Percentiles rank a stretch among this genome's conserved stretches.
phyloP scores from a whole-genome alignment of 2,329 filamentous ascomycete species.

The Akanthomyces lecanii region DNA sequence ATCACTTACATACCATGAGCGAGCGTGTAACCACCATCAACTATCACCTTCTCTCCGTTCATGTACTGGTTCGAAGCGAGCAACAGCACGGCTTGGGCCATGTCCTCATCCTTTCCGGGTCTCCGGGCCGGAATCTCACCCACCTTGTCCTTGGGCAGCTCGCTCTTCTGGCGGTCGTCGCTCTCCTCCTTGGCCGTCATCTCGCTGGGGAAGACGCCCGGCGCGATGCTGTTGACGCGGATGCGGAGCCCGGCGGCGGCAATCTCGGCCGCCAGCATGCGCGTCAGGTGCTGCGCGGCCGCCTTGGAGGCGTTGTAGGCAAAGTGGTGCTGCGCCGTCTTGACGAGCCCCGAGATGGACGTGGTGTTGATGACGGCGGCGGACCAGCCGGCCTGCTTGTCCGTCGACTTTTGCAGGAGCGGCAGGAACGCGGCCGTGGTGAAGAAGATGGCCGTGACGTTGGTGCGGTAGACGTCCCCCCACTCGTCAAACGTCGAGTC shows the following conservation, averaged over 20 bases:
- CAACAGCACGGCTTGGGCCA: slow-evolving; percentile 63
- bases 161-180: slow-evolving; percentile 51
- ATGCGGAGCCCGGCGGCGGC: slow-evolving; percentile 55
- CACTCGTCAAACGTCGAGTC: slow-evolving; percentile 60
- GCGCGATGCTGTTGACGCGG: slow-evolving; percentile 70
- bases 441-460: slow-evolving; percentile 68
- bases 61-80: slow-evolving; percentile 41
- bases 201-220: slow-evolving; percentile 67
- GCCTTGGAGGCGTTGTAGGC: slow-evolving; percentile 62
- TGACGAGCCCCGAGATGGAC: slow-evolving; percentile 62
- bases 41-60: slow-evolving; percentile 39
- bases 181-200: slow-evolving; percentile 56
- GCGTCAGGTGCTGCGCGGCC: slow-evolving; percentile 59
- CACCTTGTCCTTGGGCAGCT: slow-evolving; percentile 54
- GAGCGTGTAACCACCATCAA: slow-evolving; percentile 43
- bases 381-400: slow-evolving; percentile 44
- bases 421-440: slow-evolving; percentile 59
- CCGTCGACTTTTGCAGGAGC: slow-evolving; percentile 50
- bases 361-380: slow-evolving; percentile 64
- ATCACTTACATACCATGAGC: slow-evolving; percentile 31
- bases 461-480: slow-evolving; percentile 68
- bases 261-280: slow-evolving; percentile 60
- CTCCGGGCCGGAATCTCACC: slow-evolving; percentile 60
- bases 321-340: slow-evolving; percentile 61
- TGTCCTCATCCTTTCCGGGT: slow-evolving; percentile 66